Conservation (phyloP, 2,329 filamentous ascomycete genomes). For the Microsporum ferrugineum region DNA sequence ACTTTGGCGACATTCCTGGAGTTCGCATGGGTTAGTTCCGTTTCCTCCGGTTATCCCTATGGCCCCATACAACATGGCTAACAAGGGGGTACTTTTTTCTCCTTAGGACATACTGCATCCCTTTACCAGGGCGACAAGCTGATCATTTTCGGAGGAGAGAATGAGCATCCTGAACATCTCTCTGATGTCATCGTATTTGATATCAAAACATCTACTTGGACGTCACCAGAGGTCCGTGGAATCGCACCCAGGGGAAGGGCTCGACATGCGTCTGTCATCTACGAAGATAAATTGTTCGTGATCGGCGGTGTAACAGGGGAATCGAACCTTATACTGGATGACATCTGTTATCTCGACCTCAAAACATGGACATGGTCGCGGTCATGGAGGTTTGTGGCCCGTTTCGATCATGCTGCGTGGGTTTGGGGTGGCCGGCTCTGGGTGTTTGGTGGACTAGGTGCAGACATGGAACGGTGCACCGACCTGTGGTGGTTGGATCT, state of each 20-base stretch:
- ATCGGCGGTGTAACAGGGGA: slow-evolving; percentile 91
- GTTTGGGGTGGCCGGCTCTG: slow-evolving; percentile 87
- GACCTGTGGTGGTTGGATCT: slow-evolving; percentile 97
- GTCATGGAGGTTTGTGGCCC: slow-evolving; percentile 85
- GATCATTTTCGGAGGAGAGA: slow-evolving; percentile 95
- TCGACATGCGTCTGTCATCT: slow-evolving; percentile 82
- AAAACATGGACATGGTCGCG: slow-evolving; percentile 98
- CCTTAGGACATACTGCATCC: slow-evolving; percentile 77
- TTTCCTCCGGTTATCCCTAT: neutral
- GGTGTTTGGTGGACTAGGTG: slow-evolving; percentile 90
- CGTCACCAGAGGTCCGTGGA: slow-evolving; percentile 75
- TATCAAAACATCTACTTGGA: slow-evolving; percentile 88
- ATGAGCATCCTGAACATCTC: slow-evolving; percentile 90
- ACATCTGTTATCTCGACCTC: slow-evolving; percentile 91
- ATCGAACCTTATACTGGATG: slow-evolving; percentile 83
- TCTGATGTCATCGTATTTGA: slow-evolving; percentile 95
- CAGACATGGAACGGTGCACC: slow-evolving; percentile 92
- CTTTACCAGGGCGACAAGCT: slow-evolving; percentile 89
- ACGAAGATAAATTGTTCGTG: slow-evolving; percentile 94
- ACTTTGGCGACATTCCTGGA: slow-evolving; percentile 94
- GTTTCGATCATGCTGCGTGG: slow-evolving; percentile 92
- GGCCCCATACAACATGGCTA: neutral
- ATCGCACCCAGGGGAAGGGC: slow-evolving; percentile 80
- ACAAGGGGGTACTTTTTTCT: neutral
- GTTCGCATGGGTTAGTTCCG: slow-evolving; percentile 73